Evolutionary conservation across 306 rosid species (phyloP), one percentile per base, ranked within the genome.

Genomic region (Quercus ilex): DNA sequence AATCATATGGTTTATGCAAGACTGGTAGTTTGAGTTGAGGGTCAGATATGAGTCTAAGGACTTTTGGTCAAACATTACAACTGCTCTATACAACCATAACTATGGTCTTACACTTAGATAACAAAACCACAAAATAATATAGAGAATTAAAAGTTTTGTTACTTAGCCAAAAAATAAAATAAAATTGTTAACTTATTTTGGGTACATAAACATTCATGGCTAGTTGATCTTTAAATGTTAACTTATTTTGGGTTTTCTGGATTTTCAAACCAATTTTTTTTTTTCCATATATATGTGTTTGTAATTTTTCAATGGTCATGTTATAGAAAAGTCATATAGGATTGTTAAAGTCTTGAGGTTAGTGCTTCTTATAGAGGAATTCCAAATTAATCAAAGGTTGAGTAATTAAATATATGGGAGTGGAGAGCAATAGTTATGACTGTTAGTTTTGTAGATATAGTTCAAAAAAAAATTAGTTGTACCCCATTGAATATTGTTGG

Each of bases 1-100:
- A 85, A 79, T 82, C 81, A 6, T 41, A 30, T 6, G 71, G n/a
- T 2, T n/a, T 30, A 41, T 31, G 25, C 63, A 82, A 51, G 90
- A 87, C 86, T 74, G 87, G 86, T 87, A 74, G 90, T 43, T 87
- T 30, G 56, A 41, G 65, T 55, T 59, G 68, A 76, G 59, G 69
- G 58, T 81, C 52, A 10, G 78, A 62, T 76, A 13, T 3, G 38
- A 17, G 14, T n/a, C 72, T 19, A 67, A 67, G 51, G 51, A 31
- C 19, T 7, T 67, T 67, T 67, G 21, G 72, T 67, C 72, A 33
- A 35, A 67, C 26, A 67, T 33, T 11, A 35, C 9, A 35, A 67
- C 26, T 33, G 72, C 43, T 19, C 51, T 1, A 41, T 41, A 8
- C 72, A 35, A 67, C 52, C 26, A 35, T 59, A 59, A 10, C 9